These are phyloP conservation scores for Litchi chinensis DNA, from an alignment of 345 rosid species.

Conservation along the genomic window DNA sequence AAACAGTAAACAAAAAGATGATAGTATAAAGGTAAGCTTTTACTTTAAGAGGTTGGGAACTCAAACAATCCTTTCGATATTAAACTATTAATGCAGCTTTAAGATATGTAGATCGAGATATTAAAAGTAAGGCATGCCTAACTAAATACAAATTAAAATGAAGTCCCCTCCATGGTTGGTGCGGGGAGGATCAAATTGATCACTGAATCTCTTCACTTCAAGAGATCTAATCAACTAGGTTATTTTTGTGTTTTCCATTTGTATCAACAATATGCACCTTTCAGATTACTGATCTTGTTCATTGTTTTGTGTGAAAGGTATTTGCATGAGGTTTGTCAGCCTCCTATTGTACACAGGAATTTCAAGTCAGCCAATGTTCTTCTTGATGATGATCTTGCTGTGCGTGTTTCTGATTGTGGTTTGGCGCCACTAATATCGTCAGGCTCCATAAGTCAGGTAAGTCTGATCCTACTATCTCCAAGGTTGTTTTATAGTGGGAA, in stretches of 20 bases:
- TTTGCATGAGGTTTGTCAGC: slow-evolving; percentile 92
- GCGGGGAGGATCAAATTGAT: not conserved
- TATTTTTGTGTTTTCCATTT: slow-evolving; percentile 7
- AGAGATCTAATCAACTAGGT: not conserved
- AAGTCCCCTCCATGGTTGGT: not conserved
- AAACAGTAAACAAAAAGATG: not conserved
- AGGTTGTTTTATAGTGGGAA: not conserved
- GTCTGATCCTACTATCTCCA: slow-evolving; percentile 14
- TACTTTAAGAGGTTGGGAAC: not conserved
- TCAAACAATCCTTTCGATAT: not conserved
- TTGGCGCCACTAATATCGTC: slow-evolving; percentile 81
- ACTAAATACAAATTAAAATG: not conserved
- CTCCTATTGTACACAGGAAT: slow-evolving; percentile 84
- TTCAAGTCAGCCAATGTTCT: slow-evolving; percentile 86
- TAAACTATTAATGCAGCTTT: slow-evolving; percentile 1
- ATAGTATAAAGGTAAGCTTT: not conserved
- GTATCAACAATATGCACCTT: not conserved
- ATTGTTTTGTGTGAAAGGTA: slow-evolving; percentile 51
- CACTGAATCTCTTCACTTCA: not conserved
- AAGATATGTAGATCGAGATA: not conserved
- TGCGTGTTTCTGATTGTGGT: slow-evolving; percentile 88
- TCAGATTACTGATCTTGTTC: slow-evolving; percentile 19
- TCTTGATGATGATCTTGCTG: slow-evolving; percentile 82
- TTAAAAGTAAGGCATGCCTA: not conserved
- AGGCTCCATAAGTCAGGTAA: slow-evolving; percentile 92